These are phyloP conservation scores for Cinchona pubescens DNA, from an alignment of 257 asterid genomes.

Conservation along the genomic window DNA sequence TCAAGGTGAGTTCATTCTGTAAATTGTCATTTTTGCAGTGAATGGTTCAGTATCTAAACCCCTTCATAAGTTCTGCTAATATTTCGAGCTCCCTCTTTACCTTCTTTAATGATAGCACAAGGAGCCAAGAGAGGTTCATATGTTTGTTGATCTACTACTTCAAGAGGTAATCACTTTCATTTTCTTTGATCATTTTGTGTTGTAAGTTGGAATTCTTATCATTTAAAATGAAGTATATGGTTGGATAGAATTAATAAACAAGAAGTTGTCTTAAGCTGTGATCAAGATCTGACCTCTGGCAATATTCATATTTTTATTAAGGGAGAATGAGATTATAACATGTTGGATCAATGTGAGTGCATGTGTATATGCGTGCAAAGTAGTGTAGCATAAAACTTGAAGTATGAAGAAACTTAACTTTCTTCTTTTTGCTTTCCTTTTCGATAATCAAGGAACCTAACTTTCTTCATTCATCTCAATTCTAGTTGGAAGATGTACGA, in stretches of 20 bases:
- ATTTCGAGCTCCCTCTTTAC: slow-evolving; percentile 16
- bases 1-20: slow-evolving; percentile 56
- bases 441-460: slow-evolving; percentile 2
- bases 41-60: slow-evolving; percentile 1
- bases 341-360: not conserved
- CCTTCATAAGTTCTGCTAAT: slow-evolving; percentile 11
- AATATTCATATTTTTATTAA: not conserved
- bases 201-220: not conserved
- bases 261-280: not conserved
- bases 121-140: slow-evolving; percentile 99
- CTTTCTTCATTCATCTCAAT: slow-evolving; percentile 26
- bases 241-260: not conserved
- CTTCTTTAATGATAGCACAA: slow-evolving; percentile 56
- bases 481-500: slow-evolving; percentile 58
- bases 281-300: not conserved
- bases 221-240: not conserved
- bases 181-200: not conserved
- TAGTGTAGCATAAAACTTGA: not conserved
- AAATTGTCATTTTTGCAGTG: not conserved
- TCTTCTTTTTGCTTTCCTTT: not conserved
- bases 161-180: slow-evolving; percentile 57
- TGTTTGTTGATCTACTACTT: slow-evolving; percentile 91
- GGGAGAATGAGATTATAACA: not conserved
- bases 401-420: not conserved
- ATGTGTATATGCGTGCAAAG: not conserved